Percentiles rank a stretch among this genome's conserved stretches.
phyloP scores from a whole-genome alignment of 805 yeast species.

The Groenewaldozyma tartarivorans region DNA sequence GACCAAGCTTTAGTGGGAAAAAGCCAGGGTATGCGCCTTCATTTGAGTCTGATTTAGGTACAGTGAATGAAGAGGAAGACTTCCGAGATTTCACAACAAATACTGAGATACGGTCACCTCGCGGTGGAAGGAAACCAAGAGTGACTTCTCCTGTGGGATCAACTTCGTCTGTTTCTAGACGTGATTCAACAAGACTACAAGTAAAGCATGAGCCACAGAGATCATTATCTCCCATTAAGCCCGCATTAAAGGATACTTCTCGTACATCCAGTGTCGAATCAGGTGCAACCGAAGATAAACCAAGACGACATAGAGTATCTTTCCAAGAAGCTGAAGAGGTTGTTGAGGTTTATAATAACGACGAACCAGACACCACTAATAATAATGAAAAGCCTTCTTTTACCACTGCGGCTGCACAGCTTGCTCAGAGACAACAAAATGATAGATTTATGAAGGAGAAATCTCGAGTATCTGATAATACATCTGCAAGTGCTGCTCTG shows the following conservation, averaged over 20 bases:
- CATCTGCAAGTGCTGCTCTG: neutral
- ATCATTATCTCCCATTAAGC: slow-evolving; percentile 25
- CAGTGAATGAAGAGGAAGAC: slow-evolving; percentile 18
- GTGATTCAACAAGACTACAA: neutral
- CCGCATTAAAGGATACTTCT: slow-evolving; percentile 22
- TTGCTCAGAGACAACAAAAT: slow-evolving; percentile 1
- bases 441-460: neutral
- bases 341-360: neutral
- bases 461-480: neutral
- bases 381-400: neutral
- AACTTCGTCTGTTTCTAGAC: neutral
- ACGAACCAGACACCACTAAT: neutral
- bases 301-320: slow-evolving; percentile 3
- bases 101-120: neutral
- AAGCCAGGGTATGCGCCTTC: slow-evolving; percentile 15
- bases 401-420: slow-evolving; percentile 6
- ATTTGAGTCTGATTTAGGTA: slow-evolving; percentile 20
- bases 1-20: slow-evolving; percentile 1
- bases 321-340: slow-evolving; percentile 3
- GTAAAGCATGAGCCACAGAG: slow-evolving; percentile 19
- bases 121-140: neutral
- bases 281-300: slow-evolving; percentile 2
- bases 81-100: neutral
- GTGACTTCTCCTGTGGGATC: neutral
- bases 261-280: slow-evolving; percentile 11